These are phyloP conservation scores for Candida parachauliodes DNA, from an alignment of 805 yeast species.

Conservation along the genomic window DNA sequence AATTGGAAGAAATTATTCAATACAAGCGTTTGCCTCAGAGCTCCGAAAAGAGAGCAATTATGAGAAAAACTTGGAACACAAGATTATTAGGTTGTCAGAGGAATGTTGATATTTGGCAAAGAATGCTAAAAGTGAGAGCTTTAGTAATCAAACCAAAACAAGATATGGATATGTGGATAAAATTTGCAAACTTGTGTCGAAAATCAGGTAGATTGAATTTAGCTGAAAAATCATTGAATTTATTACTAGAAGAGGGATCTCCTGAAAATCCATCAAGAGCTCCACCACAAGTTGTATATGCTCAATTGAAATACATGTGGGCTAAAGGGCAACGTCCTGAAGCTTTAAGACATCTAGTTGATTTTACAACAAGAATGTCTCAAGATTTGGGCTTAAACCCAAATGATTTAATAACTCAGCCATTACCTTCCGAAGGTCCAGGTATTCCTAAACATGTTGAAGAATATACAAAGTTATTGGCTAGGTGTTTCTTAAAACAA, in stretches of 20 bases:
- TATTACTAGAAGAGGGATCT: conserved; percentile 71
- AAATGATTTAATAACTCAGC: conserved; percentile 82
- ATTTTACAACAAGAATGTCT: conserved; percentile 87
- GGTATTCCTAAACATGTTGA: conserved; percentile 74
- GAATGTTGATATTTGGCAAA: conserved; percentile 98
- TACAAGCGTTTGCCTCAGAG: conserved; percentile 83
- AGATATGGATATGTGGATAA: conserved; percentile 97
- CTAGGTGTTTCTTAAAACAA: conserved; percentile 93
- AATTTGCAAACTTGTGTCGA: conserved; percentile 93
- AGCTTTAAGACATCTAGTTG: conserved; percentile 81
- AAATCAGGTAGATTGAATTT: conserved; percentile 89
- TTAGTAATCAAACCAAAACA: conserved; percentile 92
- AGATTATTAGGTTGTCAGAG: conserved; percentile 90
- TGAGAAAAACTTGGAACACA: conserved; percentile 92
- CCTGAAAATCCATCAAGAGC: conserved; percentile 68
- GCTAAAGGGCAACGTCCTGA: conserved; percentile 85
- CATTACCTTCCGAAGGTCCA: conserved; percentile 69
- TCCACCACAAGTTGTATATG: conserved; percentile 95
- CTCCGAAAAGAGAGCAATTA: conserved; percentile 71
- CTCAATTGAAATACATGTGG: conserved; percentile 96
- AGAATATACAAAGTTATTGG: conserved; percentile 78
- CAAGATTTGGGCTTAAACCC: conserved; percentile 84
- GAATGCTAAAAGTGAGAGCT: conserved; percentile 89
- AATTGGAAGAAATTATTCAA: conserved; percentile 87
- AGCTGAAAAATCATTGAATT: conserved; percentile 87